These are phyloP conservation scores for Naganishia kalamii DNA, from an alignment of 768 basidiomycete genomes.

Conservation along the genomic window DNA sequence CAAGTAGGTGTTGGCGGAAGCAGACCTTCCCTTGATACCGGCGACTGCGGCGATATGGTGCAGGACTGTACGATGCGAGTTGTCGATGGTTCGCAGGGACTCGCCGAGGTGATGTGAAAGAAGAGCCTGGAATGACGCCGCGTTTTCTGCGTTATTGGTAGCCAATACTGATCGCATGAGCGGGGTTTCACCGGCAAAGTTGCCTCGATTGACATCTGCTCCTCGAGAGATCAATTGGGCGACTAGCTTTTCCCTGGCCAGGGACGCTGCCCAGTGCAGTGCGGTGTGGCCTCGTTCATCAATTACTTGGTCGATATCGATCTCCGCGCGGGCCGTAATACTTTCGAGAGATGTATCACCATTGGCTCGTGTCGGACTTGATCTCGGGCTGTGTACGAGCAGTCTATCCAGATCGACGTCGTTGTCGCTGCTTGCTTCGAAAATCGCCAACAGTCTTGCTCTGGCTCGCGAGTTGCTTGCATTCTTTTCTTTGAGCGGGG, in stretches of 20 bases:
- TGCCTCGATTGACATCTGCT: slow-evolving; percentile 84
- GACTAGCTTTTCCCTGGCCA: slow-evolving; percentile 64
- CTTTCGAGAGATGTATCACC: slow-evolving; percentile 31
- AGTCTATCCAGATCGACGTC: slow-evolving; percentile 30
- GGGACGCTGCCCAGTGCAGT: slow-evolving; percentile 82
- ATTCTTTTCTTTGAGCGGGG: neutral
- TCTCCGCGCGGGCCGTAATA: slow-evolving; percentile 23
- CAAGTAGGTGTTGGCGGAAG: slow-evolving; percentile 81
- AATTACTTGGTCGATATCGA: slow-evolving; percentile 76
- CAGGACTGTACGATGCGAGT: slow-evolving; percentile 72
- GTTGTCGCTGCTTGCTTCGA: slow-evolving; percentile 29
- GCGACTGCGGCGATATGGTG: slow-evolving; percentile 89
- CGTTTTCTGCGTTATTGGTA: slow-evolving; percentile 73
- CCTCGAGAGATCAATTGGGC: slow-evolving; percentile 66
- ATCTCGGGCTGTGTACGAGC: slow-evolving; percentile 1
- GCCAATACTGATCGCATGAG: slow-evolving; percentile 86
- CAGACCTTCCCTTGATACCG: slow-evolving; percentile 79
- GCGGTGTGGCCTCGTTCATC: slow-evolving; percentile 94
- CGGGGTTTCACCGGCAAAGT: slow-evolving; percentile 88
- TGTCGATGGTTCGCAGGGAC: slow-evolving; percentile 83
- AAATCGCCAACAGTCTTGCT: slow-evolving; percentile 41
- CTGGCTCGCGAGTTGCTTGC: slow-evolving; percentile 11
- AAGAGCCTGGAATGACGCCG: slow-evolving; percentile 61
- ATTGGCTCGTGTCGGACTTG: slow-evolving; percentile 19
- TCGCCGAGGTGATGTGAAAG: slow-evolving; percentile 58